A percentile compares a stretch with the other conserved stretches of the same genome.
These are phyloP conservation scores for Rauvolfia tetraphylla DNA, from an alignment of 257 asterid species.

Conservation along the genomic window DNA sequence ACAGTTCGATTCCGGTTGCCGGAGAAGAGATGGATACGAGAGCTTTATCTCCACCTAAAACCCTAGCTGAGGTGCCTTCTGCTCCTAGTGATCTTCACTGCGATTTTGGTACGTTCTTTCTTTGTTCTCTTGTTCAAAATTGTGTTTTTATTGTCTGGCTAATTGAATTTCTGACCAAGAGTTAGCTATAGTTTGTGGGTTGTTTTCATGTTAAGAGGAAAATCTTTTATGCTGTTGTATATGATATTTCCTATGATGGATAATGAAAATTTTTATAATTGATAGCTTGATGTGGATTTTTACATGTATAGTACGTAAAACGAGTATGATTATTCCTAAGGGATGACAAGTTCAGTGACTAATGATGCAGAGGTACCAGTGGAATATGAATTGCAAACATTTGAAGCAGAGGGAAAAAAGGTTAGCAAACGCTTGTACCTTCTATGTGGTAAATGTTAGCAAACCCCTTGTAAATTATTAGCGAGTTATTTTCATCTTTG, in stretches of 20 bases:
- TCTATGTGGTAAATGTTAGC: not conserved
- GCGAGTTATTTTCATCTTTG: not conserved
- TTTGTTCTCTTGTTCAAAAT: not conserved
- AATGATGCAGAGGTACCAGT: constrained; percentile 63
- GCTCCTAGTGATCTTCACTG: constrained; percentile 14
- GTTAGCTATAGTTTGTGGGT: not conserved
- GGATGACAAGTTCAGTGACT: constrained; percentile 22
- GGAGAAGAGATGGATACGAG: not conserved
- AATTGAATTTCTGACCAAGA: not conserved
- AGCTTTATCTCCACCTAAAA: constrained; percentile 3
- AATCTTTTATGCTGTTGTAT: not conserved
- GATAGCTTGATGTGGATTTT: not conserved
- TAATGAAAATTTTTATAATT: not conserved
- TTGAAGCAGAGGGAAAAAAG: constrained; percentile 37
- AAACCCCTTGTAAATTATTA: not conserved
- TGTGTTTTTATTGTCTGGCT: not conserved
- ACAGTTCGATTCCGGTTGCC: not conserved
- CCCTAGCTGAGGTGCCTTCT: constrained; percentile 12
- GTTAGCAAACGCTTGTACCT: constrained; percentile 27
- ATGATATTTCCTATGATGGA: not conserved
- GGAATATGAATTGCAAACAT: constrained; percentile 47
- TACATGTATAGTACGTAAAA: not conserved
- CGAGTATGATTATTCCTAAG: not conserved
- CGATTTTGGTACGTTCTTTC: not conserved
- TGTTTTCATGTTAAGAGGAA: not conserved